Evolutionary conservation across 768 basidiomycete species (phyloP), one percentile per base, ranked within the genome.

Genomic region (Lactarius sp.): DNA sequence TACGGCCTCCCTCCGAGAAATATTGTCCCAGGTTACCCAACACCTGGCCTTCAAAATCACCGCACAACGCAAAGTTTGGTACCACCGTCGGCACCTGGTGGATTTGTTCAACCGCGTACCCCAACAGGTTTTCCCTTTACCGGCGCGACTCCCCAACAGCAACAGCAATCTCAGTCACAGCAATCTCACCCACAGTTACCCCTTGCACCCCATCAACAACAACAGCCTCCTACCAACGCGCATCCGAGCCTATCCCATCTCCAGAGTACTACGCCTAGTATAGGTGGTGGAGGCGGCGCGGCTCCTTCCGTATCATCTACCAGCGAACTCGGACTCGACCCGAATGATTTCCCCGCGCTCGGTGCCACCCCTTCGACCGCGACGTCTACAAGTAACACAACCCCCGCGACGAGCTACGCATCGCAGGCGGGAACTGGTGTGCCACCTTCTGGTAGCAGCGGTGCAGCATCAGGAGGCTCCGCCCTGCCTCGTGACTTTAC

Each of bases 301-400:
- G 81, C 85, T 42, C 82, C 85, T 52, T 84, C 84, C 53, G 81
- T 79, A 65, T 85, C 84, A 56, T 87, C 87, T 33, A 78, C 83
- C 39, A 86, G 82, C 73, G 90, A 92, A 71, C 85, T 89, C 62
- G 87, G 86, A 20, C 83, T 92, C 44, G 91, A 92, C 78, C 90
- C 85, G 37, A 91, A 90, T 71, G 91, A 92, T 74, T 92, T 92
- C 69, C 91, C 91, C n/a, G 90, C 89, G 14, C 82, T 93, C 20
- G 91, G 91, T 37, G 78, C 81, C 46, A 85, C 86, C 49, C 80
- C 81, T 14, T 80, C 78, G 41, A 72, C 68, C 77, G 67, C 76
- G 59, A 64, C 75, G 22, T 62, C 74, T 18, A 75, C 69, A 37
- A 77, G 73, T 41, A 74, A 74, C 49, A 71, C 70, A 12, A 70